Percentiles rank a stretch among this genome's conserved stretches.
Conservation (phyloP, 805 yeast species). For the Cephaloascus fragrans region DNA sequence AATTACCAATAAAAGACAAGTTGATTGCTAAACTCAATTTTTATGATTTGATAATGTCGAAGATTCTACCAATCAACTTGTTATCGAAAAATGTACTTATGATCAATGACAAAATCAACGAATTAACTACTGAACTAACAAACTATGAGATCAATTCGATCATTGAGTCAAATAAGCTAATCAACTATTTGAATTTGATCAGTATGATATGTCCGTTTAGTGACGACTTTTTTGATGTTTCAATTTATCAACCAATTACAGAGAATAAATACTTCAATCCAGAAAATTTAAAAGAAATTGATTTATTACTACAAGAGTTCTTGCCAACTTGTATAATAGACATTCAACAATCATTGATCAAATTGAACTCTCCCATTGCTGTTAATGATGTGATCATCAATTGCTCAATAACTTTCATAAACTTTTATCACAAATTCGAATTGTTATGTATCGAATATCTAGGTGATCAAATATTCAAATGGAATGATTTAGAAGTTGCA, state of each 20-base stretch:
- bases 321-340: slow-evolving; percentile 57
- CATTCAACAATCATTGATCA: slow-evolving; percentile 43
- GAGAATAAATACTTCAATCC: slow-evolving; percentile 50
- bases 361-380: slow-evolving; percentile 53
- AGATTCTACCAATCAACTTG: slow-evolving; percentile 36
- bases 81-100: slow-evolving; percentile 25
- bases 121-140: slow-evolving; percentile 27
- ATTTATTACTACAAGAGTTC: slow-evolving; percentile 35
- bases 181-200: slow-evolving; percentile 51
- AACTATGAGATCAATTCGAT: slow-evolving; percentile 36
- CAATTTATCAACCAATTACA: slow-evolving; percentile 52
- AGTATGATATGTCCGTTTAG: slow-evolving; percentile 64
- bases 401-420: slow-evolving; percentile 40
- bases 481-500: slow-evolving; percentile 53
- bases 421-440: slow-evolving; percentile 31
- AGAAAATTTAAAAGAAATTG: slow-evolving; percentile 32
- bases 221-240: slow-evolving; percentile 49
- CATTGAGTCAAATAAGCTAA: slow-evolving; percentile 41
- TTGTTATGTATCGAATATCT: slow-evolving; percentile 26
- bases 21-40: slow-evolving; percentile 46
- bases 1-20: slow-evolving; percentile 15
- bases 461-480: slow-evolving; percentile 24
- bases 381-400: slow-evolving; percentile 44
- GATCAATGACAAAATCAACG: slow-evolving; percentile 21
- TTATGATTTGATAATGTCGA: slow-evolving; percentile 46